phyloP scores from a whole-genome alignment of 2,329 filamentous ascomycete species.

The Diaporthe sp. region DNA sequence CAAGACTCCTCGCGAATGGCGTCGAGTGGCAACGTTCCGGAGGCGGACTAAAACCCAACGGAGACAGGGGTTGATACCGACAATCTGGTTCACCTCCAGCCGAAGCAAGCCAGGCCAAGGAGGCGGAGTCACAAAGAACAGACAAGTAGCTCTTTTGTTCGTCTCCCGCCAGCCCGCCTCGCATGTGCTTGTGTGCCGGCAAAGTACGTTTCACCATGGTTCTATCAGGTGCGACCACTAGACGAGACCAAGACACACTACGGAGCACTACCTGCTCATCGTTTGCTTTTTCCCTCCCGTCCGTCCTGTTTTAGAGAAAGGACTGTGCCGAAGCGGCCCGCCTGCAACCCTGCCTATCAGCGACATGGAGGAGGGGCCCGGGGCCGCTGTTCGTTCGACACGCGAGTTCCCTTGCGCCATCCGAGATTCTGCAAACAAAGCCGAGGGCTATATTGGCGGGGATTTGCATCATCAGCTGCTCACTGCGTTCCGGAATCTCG shows the following conservation, averaged over 20 bases:
- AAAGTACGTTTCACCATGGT: conserved; percentile 22
- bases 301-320: conserved; percentile 34
- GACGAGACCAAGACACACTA: conserved; percentile 32
- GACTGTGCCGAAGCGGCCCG: conserved; percentile 40
- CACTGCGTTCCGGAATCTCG: conserved; percentile 19
- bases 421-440: conserved; percentile 30
- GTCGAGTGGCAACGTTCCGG: conserved; percentile 29
- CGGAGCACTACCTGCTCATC: conserved; percentile 17
- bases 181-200: conserved; percentile 21
- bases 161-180: conserved; percentile 6
- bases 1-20: conserved; percentile 31
- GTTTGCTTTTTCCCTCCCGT: conserved; percentile 31
- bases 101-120: conserved; percentile 29
- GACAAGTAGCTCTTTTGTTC: conserved; percentile 25
- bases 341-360: conserved; percentile 31
- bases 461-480: conserved; percentile 32
- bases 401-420: conserved; percentile 24
- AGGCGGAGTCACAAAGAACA: conserved; percentile 29
- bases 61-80: conserved; percentile 32
- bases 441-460: conserved; percentile 27
- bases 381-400: conserved; percentile 19
- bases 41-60: conserved; percentile 16
- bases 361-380: conserved; percentile 23
- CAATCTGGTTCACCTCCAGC: conserved; percentile 30
- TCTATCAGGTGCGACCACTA: conserved; percentile 30